Evolutionary conservation across 2,329 filamentous ascomycete genomes (phyloP).

Genomic region (Colletotrichum sp.): DNA sequence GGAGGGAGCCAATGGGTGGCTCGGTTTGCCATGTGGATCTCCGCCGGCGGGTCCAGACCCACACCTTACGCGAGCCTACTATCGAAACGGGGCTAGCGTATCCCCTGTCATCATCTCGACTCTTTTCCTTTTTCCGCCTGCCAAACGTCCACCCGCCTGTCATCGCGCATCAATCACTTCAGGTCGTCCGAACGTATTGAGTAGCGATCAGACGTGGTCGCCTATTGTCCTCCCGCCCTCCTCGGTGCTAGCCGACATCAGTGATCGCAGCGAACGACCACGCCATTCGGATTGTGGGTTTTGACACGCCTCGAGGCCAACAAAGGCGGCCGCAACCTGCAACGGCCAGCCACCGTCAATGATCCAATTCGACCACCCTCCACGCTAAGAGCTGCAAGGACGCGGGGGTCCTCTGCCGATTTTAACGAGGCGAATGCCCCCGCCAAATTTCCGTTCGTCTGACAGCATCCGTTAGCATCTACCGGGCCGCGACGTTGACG

Average conservation of each 20-base stretch:
- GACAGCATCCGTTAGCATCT: not conserved
- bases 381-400: not conserved
- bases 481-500: not conserved
- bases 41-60: not conserved
- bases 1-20: not conserved
- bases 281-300: not conserved
- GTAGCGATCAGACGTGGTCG: not conserved
- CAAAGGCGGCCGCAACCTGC: not conserved
- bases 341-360: slow-evolving; percentile 1
- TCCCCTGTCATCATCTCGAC: not conserved
- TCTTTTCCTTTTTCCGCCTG: not conserved
- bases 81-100: not conserved
- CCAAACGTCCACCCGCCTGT: not conserved
- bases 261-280: not conserved
- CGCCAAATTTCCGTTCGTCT: not conserved
- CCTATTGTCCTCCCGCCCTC: not conserved
- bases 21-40: not conserved
- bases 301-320: not conserved
- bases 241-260: not conserved
- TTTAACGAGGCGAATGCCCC: not conserved
- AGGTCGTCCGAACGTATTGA: not conserved
- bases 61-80: not conserved
- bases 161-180: not conserved
- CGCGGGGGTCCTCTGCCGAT: not conserved
- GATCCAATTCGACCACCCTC: not conserved